Evolutionary conservation across 1,284 basidiomycete genomes (phyloP), one percentile per base, ranked within the genome.

Genomic region (Cutaneotrichosporon mucoides): DNA sequence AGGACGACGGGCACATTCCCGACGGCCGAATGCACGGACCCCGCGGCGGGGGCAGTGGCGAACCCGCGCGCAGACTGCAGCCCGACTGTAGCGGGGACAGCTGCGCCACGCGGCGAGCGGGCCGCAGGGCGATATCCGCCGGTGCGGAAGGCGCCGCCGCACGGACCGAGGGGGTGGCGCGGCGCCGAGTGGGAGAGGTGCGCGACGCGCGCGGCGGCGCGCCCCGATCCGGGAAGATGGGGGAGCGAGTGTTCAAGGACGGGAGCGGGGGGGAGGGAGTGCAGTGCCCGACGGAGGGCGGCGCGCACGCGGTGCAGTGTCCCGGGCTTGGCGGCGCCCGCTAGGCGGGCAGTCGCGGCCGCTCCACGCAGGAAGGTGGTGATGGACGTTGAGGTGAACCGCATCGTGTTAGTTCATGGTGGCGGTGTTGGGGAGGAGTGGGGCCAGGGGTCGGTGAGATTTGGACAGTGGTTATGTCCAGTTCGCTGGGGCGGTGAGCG

Each of bases 61-160:
- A 73, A 76, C 0, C 59, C 68, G 52, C 74, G 63, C 13, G 71
- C 70, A 5, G 63, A 55, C 7, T 70, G 70, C 11, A 76, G 63
- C 3, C 74, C 74, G 9, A 75, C 67, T 44, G 48, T 37, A 13
- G 65, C 61, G 33, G 60, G 63, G 36, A 70, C 64, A 6, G 61
- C 63, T 6, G 67, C 55, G 34, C 70, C 68, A 15, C 66, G 59
- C 4, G 64, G 54, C 43, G 57, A 34, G 38, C 47, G 52, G 12
- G 56, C 56, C 12, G 24, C 9, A 4, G 56, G 56, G 44, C 56
- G 56, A 48, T 43, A 57, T 1, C 43, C 35, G 1, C 47, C 53
- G 12, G 48, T 46, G 36, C 51, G 51, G 42, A 61, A 61, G 6
- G 47, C 48, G 38, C 48, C 42, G 38, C 38, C 33, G 48, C 36